These are phyloP conservation scores for Jacaranda mimosifolia DNA, from an alignment of 257 asterid species.

Conservation along the genomic window DNA sequence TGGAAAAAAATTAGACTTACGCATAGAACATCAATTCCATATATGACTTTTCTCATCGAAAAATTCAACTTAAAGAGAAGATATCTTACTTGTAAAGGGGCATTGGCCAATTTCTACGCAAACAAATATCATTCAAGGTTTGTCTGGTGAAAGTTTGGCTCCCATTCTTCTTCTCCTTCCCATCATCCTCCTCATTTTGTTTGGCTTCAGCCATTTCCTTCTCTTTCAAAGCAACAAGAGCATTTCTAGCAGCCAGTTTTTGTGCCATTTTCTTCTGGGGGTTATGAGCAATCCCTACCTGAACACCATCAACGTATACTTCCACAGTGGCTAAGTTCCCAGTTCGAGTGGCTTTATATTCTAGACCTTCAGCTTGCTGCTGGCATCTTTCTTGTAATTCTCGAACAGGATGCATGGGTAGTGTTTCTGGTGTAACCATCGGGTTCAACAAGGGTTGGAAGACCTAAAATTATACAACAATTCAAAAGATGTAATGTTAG, in stretches of 20 bases:
- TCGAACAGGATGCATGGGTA: constrained; percentile 98
- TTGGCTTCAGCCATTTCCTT: constrained; percentile 73
- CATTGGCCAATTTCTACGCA: constrained; percentile 98
- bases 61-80: neutral
- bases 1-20: neutral
- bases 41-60: neutral
- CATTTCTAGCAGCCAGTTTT: constrained; percentile 96
- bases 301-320: constrained; percentile 88
- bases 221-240: constrained; percentile 86
- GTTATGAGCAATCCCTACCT: constrained; percentile 86
- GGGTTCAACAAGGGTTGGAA: constrained; percentile 92
- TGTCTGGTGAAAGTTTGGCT: constrained; percentile 91
- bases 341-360: constrained; percentile 84
- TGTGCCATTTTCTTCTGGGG: constrained; percentile 99
- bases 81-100: constrained; percentile 77
- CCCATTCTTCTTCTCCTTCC: constrained; percentile 71
- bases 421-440: constrained; percentile 99
- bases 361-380: constrained; percentile 96
- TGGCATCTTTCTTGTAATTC: constrained; percentile 99
- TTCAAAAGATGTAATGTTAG: constrained; percentile 5
- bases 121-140: constrained; percentile 91
- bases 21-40: neutral
- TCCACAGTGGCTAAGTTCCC: constrained; percentile 94
- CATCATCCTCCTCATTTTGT: constrained; percentile 59
- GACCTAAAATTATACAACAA: constrained; percentile 57